Evolutionary conservation across 2,329 filamentous ascomycete genomes (phyloP).

Genomic region (Aspergillus aculeatinus): DNA sequence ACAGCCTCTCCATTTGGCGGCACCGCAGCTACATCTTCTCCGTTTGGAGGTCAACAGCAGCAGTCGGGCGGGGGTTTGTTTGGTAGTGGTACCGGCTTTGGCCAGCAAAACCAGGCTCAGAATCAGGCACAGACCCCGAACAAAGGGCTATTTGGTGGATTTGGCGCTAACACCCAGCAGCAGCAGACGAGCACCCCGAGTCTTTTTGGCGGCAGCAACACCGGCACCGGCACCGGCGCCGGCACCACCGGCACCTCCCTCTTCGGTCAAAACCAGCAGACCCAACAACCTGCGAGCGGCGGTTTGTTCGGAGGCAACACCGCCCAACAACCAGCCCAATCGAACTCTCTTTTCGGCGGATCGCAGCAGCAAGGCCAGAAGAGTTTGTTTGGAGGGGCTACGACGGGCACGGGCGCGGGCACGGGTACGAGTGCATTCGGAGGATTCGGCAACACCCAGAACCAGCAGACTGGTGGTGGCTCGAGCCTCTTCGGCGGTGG

Average conservation of each 20-base stretch:
- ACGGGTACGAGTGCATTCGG: slow-evolving; percentile 32
- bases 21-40: slow-evolving; percentile 38
- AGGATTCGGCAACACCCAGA: slow-evolving; percentile 47
- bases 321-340: slow-evolving; percentile 33
- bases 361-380: slow-evolving; percentile 36
- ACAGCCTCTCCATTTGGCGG: slow-evolving; percentile 37
- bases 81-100: slow-evolving; percentile 36
- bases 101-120: slow-evolving; percentile 37
- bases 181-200: slow-evolving; percentile 40
- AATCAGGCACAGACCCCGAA: slow-evolving; percentile 39
- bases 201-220: slow-evolving; percentile 42
- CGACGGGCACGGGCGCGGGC: slow-evolving; percentile 25
- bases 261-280: slow-evolving; percentile 37
- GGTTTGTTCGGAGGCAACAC: slow-evolving; percentile 43
- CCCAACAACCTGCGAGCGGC: slow-evolving; percentile 36
- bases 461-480: slow-evolving; percentile 40
- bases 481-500: slow-evolving; percentile 42
- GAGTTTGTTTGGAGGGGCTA: slow-evolving; percentile 45
- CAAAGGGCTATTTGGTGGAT: slow-evolving; percentile 38
- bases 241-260: slow-evolving; percentile 31
- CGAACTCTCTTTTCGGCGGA: slow-evolving; percentile 36
- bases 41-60: slow-evolving; percentile 44
- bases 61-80: slow-evolving; percentile 24
- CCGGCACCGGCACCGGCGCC: slow-evolving; percentile 13
- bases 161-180: slow-evolving; percentile 46